phyloP scores from a whole-genome alignment of 2,329 filamentous ascomycete species.

The Scedosporium minutisporum region DNA sequence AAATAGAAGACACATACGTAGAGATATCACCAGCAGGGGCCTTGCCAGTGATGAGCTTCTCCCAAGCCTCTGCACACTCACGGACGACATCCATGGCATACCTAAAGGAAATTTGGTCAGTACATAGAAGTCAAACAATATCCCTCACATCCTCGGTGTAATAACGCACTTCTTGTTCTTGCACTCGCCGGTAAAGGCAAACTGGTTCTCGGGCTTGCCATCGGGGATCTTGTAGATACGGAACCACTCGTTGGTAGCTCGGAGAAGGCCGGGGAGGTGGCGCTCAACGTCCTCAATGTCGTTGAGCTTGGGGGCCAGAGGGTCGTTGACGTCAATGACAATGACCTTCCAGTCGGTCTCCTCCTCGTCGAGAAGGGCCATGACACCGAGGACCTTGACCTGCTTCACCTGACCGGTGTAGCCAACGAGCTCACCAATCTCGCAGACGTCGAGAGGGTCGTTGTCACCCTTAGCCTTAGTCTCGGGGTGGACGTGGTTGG shows the following conservation, averaged over 20 bases:
- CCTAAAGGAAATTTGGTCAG: constrained; percentile 26
- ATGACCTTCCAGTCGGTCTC: constrained; percentile 99
- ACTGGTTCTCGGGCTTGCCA: constrained; percentile 99
- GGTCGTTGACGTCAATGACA: constrained; percentile 97
- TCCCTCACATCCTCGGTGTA: neutral
- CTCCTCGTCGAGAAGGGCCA: constrained; percentile 98
- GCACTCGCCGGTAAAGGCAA: constrained; percentile 99
- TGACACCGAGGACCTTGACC: constrained; percentile 98
- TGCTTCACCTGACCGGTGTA: constrained; percentile 97
- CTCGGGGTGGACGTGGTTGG: constrained; percentile 90
- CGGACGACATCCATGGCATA: constrained; percentile 93
- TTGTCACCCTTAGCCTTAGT: constrained; percentile 99
- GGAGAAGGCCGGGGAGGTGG: constrained; percentile 90
- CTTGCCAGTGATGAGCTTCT: constrained; percentile 90
- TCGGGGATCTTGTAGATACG: constrained; percentile 99
- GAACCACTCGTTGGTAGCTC: constrained; percentile 99
- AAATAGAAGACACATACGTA: constrained; percentile 51
- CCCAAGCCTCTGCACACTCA: constrained; percentile 96
- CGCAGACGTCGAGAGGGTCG: constrained; percentile 97
- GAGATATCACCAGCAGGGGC: constrained; percentile 66
- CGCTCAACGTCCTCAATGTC: constrained; percentile 98
- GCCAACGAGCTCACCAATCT: constrained; percentile 96
- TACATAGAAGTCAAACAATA: neutral
- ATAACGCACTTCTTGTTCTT: constrained; percentile 87
- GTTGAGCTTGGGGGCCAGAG: constrained; percentile 90